phyloP scores from a whole-genome alignment of 2,329 filamentous ascomycete species.

The Leptographium galeiforme region DNA sequence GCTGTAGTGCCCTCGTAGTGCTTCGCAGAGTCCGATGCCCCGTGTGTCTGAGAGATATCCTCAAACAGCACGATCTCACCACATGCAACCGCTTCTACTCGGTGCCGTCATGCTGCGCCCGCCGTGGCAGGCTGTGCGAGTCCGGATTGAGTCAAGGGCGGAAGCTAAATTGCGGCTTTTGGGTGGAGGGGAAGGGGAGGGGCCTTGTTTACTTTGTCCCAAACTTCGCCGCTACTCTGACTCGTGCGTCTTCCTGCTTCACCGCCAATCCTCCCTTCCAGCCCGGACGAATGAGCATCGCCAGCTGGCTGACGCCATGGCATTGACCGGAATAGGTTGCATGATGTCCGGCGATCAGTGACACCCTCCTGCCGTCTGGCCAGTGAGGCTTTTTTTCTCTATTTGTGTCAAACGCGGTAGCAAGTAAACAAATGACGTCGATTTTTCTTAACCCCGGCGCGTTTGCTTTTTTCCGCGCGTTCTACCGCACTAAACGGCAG shows the following conservation, averaged over 20 bases:
- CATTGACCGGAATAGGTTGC: not conserved
- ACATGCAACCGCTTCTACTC: not conserved
- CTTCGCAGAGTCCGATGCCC: no score
- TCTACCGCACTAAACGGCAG: not conserved
- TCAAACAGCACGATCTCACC: constrained; percentile 2
- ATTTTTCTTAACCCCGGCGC: not conserved
- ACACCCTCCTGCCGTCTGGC: not conserved
- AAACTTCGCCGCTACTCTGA: not conserved
- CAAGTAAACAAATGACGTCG: constrained; percentile 11
- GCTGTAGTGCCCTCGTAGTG: no score
- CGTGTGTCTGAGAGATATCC: not conserved
- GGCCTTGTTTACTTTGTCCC: not conserved
- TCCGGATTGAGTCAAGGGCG: not conserved
- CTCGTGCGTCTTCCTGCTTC: not conserved
- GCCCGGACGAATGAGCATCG: not conserved
- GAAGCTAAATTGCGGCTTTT: not conserved
- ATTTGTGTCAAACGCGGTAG: not conserved
- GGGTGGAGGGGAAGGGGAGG: no score
- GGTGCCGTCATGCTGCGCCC: not conserved
- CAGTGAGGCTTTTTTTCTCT: not conserved
- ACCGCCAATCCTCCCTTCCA: not conserved
- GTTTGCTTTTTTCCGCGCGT: not conserved
- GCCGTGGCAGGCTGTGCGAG: not conserved
- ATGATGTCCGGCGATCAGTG: not conserved
- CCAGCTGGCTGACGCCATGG: not conserved